A percentile compares a stretch with the other conserved stretches of the same genome.
Conservation (phyloP, 2,329 filamentous ascomycete species). For the Apiospora arundinis region DNA sequence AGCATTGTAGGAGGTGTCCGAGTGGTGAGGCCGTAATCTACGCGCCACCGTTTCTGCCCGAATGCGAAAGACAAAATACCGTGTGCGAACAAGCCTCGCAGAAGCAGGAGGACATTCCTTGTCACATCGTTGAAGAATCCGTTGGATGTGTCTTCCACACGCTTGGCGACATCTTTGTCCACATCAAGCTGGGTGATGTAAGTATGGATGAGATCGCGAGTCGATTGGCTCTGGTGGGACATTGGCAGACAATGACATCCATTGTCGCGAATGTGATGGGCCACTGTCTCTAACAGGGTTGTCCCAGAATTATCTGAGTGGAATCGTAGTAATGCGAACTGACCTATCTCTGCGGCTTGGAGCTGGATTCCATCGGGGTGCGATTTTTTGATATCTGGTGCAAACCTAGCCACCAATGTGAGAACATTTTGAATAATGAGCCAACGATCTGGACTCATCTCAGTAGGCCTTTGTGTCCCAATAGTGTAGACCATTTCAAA, state of each 20-base stretch:
- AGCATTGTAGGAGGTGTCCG: slow-evolving; percentile 45
- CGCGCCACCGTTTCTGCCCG: slow-evolving; percentile 4
- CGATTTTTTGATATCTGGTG: slow-evolving; percentile 21
- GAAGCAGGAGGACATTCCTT: slow-evolving; percentile 23
- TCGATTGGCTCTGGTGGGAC: not conserved
- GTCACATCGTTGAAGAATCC: not conserved
- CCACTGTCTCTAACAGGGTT: not conserved
- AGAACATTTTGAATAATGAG: slow-evolving; percentile 59
- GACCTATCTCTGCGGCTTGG: not conserved
- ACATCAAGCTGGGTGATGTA: not conserved
- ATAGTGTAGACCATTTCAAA: slow-evolving; percentile 71
- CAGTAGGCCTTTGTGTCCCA: slow-evolving; percentile 55
- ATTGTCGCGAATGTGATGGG: not conserved
- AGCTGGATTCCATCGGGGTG: not conserved
- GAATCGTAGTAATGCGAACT: not conserved
- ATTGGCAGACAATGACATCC: not conserved
- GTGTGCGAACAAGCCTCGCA: slow-evolving; percentile 25
- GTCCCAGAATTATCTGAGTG: not conserved
- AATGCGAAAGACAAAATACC: not conserved
- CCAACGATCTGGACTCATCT: slow-evolving; percentile 64
- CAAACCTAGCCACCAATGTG: slow-evolving; percentile 43
- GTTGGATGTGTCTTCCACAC: not conserved
- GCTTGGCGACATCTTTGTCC: too few species aligned
- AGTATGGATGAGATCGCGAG: not conserved
- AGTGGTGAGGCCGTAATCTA: not conserved